phyloP scores from a whole-genome alignment of 192 early-diverging fungal species.

The Coemansia sp. region DNA sequence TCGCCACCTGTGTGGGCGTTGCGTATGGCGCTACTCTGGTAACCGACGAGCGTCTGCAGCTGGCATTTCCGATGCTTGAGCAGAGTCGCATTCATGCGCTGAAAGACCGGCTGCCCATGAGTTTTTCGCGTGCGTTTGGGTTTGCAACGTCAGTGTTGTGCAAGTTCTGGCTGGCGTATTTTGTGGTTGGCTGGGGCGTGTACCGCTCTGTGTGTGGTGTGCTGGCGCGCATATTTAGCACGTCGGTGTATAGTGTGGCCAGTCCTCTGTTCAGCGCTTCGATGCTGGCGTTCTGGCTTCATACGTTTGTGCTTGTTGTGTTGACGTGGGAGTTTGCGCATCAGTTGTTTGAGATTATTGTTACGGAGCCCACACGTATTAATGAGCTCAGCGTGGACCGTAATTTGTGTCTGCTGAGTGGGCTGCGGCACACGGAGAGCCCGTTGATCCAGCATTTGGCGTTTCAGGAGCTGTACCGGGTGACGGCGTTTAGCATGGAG shows the following conservation, averaged over 20 bases:
- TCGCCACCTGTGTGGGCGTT: conserved; percentile 22
- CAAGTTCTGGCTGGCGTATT: conserved; percentile 44
- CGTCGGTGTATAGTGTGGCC: conserved; percentile 38
- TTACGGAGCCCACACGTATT: conserved; percentile 47
- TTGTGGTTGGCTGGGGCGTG: conserved; percentile 43
- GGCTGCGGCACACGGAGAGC: conserved; percentile 22
- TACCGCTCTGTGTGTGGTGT: conserved; percentile 39
- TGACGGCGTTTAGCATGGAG: conserved; percentile 25
- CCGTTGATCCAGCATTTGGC: conserved; percentile 44
- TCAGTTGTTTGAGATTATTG: conserved; percentile 48
- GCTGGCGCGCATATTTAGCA: conserved; percentile 31
- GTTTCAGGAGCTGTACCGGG: conserved; percentile 47
- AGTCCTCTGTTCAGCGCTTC: conserved; percentile 44
- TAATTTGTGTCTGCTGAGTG: conserved; percentile 40
- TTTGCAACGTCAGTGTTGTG: conserved; percentile 22
- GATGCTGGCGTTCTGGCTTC: conserved; percentile 36
- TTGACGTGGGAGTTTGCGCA: conserved; percentile 50
- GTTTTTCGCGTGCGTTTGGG: conserved; percentile 26
- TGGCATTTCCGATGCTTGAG: conserved; percentile 44
- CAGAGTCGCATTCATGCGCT: conserved; percentile 45
- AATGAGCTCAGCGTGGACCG: conserved; percentile 46
- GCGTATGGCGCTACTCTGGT: conserved; percentile 29
- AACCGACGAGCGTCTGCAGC: conserved; percentile 43
- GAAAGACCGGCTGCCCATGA: conserved; percentile 40
- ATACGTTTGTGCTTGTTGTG: conserved; percentile 23